Percentiles rank a stretch among this genome's conserved stretches.
phyloP scores from a whole-genome alignment of 2,329 filamentous ascomycete species.

The Fusarium musae region DNA sequence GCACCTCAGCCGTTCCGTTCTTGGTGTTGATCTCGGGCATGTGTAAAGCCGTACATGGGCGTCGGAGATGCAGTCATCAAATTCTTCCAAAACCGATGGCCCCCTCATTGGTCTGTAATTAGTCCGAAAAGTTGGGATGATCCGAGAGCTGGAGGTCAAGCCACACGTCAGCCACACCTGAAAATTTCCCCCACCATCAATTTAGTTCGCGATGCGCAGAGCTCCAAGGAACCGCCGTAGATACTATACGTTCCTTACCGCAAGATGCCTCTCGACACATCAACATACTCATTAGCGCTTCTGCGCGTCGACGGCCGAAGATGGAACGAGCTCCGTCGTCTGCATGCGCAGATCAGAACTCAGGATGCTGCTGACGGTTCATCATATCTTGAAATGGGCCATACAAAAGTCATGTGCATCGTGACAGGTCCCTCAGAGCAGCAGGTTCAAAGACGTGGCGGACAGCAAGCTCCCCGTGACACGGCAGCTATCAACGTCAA shows the following conservation, averaged over 20 bases:
- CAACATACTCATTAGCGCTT: constrained; percentile 87
- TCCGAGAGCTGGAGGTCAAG: constrained; percentile 13
- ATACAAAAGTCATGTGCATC: constrained; percentile 96
- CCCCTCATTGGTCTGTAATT: constrained; percentile 12
- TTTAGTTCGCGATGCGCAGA: constrained; percentile 14
- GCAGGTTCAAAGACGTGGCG: constrained; percentile 51
- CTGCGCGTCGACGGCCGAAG: constrained; percentile 85
- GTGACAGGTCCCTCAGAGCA: constrained; percentile 85
- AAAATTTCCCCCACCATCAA: constrained; percentile 45
- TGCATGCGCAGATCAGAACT: constrained; percentile 89
- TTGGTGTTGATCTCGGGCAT: constrained; percentile 27
- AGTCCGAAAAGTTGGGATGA: constrained; percentile 24
- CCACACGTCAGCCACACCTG: constrained; percentile 41
- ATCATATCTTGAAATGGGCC: constrained; percentile 94
- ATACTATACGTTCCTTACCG: not conserved
- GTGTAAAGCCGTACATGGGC: constrained; percentile 17
- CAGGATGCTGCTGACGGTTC: constrained; percentile 94
- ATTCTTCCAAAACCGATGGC: constrained; percentile 40
- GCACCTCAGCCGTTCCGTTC: not conserved
- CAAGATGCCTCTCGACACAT: constrained; percentile 92
- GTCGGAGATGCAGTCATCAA: constrained; percentile 20
- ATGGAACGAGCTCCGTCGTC: constrained; percentile 95
- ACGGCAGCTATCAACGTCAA: constrained; percentile 77
- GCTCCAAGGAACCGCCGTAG: not conserved
- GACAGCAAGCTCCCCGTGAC: constrained; percentile 58